Evolutionary conservation across 2,329 filamentous ascomycete species (phyloP).

Genomic region (Fusarium sp.): DNA sequence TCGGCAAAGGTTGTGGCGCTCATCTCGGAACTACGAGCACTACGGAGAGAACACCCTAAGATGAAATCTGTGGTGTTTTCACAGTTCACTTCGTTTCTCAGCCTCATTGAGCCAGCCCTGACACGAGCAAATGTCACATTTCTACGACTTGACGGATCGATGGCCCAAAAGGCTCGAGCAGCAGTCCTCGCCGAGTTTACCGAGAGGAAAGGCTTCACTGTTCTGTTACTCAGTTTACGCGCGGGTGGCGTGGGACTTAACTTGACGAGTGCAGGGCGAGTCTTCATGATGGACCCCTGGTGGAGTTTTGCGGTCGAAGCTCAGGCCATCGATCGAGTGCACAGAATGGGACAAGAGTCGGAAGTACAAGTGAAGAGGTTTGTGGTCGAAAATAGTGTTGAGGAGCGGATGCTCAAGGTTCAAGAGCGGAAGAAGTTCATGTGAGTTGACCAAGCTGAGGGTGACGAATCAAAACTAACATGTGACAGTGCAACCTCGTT

Average conservation of each 20-base stretch:
- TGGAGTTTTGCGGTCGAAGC: constrained; percentile 98
- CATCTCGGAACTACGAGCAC: constrained; percentile 73
- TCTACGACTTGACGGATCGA: constrained; percentile 89
- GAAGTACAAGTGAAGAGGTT: constrained; percentile 89
- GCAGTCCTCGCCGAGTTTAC: constrained; percentile 78
- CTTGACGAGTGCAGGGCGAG: constrained; percentile 83
- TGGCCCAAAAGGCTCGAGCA: constrained; percentile 84
- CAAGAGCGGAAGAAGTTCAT: constrained; percentile 97
- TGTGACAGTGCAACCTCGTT: constrained; percentile 80
- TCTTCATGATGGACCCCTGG: constrained; percentile 99
- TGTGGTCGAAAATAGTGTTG: constrained; percentile 88
- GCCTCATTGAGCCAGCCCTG: constrained; percentile 86
- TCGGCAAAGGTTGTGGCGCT: constrained; percentile 89
- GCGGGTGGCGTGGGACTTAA: constrained; percentile 96
- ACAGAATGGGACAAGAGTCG: constrained; percentile 91
- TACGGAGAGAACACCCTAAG: constrained; percentile 69
- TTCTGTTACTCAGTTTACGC: constrained; percentile 83
- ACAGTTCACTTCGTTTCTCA: constrained; percentile 96
- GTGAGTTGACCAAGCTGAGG: constrained; percentile 61
- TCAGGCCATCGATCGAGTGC: constrained; percentile 96
- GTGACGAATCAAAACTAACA: constrained; percentile 22
- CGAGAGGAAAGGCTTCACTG: constrained; percentile 64
- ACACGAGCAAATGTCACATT: constrained; percentile 73
- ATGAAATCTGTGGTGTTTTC: constrained; percentile 95
- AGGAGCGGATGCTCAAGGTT: constrained; percentile 91